phyloP scores from a whole-genome alignment of 2,329 filamentous ascomycete genomes.

The Emmonsiellopsis sp. region DNA sequence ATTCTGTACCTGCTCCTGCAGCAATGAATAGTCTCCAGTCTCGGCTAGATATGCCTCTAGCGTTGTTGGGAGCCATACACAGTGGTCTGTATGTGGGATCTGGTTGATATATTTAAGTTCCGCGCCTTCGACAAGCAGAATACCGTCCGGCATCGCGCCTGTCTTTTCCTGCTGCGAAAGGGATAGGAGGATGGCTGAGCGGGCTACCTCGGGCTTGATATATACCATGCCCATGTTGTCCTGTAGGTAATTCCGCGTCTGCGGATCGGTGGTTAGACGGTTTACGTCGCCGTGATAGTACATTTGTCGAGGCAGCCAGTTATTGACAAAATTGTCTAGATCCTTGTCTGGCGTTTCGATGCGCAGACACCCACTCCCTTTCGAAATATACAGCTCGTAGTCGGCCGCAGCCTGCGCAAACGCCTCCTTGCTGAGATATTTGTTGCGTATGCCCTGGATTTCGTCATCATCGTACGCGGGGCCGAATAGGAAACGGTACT shows the following conservation, averaged over 20 bases:
- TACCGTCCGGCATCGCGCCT: constrained; percentile 52
- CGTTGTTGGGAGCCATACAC: constrained; percentile 49
- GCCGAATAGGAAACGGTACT: constrained; percentile 49
- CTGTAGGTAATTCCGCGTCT: constrained; percentile 52
- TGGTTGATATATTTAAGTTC: constrained; percentile 55
- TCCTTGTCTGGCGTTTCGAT: constrained; percentile 48
- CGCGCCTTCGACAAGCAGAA: constrained; percentile 45
- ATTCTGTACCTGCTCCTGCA: constrained; percentile 37
- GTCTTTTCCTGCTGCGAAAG: constrained; percentile 46
- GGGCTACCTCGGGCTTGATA: constrained; percentile 43
- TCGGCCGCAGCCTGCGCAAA: constrained; percentile 40
- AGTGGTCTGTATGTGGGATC: constrained; percentile 52
- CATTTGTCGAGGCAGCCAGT: constrained; percentile 50
- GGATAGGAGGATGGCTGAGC: constrained; percentile 41
- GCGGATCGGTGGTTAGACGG: constrained; percentile 49
- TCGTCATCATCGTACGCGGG: constrained; percentile 47
- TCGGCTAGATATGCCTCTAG: constrained; percentile 49
- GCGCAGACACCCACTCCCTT: constrained; percentile 42
- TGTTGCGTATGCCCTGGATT: constrained; percentile 36
- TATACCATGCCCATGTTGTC: constrained; percentile 55
- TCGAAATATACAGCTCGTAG: constrained; percentile 44
- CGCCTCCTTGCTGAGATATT: constrained; percentile 42
- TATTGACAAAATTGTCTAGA: constrained; percentile 51
- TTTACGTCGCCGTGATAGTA: constrained; percentile 54
- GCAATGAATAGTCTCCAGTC: constrained; percentile 45